phyloP scores from a whole-genome alignment of 352 stramenopile genomes.

The Phytophthora hibernalis region DNA sequence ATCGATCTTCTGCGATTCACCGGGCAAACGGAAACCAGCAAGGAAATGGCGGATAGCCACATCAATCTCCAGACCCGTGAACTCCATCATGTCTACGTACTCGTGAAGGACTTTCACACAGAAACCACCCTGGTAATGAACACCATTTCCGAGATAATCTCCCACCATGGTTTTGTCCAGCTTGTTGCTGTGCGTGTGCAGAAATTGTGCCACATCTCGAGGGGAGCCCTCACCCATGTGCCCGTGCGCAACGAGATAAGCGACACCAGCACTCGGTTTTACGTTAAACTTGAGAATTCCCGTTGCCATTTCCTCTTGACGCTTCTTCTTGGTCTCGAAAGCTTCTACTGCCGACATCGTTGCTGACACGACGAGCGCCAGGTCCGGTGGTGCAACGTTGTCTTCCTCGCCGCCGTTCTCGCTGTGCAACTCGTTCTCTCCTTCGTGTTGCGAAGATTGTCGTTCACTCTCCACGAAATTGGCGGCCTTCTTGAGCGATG shows the following conservation, averaged over 20 bases:
- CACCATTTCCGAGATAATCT: constrained; percentile 97
- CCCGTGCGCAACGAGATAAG: constrained; percentile 92
- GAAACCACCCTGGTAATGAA: constrained; percentile 95
- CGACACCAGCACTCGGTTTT: constrained; percentile 92
- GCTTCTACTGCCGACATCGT: constrained; percentile 92
- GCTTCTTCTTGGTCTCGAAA: constrained; percentile 97
- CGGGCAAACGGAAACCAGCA: constrained; percentile 97
- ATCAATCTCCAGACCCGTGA: constrained; percentile 95
- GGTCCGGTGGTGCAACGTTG: constrained; percentile 32
- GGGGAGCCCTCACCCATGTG: constrained; percentile 93
- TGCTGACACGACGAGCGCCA: constrained; percentile 38
- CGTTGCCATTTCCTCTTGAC: constrained; percentile 96
- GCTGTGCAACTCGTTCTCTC: constrained; percentile 35
- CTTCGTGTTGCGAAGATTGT: constrained; percentile 43
- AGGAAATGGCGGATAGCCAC: constrained; percentile 98
- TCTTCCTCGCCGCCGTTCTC: constrained; percentile 61
- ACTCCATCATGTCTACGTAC: constrained; percentile 98
- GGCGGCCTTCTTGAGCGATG: constrained; percentile 92
- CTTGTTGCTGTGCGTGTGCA: constrained; percentile 92
- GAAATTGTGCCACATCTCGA: constrained; percentile 93
- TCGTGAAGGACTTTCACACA: constrained; percentile 95
- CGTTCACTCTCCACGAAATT: constrained; percentile 78
- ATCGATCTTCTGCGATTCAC: constrained; percentile 99
- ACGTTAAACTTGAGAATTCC: constrained; percentile 99
- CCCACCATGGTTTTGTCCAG: constrained; percentile 98